Percentiles rank a stretch among this genome's conserved stretches.
Evolutionary conservation across 2,329 filamentous ascomycete genomes (phyloP).

Genomic region (Anisogramma anomala): DNA sequence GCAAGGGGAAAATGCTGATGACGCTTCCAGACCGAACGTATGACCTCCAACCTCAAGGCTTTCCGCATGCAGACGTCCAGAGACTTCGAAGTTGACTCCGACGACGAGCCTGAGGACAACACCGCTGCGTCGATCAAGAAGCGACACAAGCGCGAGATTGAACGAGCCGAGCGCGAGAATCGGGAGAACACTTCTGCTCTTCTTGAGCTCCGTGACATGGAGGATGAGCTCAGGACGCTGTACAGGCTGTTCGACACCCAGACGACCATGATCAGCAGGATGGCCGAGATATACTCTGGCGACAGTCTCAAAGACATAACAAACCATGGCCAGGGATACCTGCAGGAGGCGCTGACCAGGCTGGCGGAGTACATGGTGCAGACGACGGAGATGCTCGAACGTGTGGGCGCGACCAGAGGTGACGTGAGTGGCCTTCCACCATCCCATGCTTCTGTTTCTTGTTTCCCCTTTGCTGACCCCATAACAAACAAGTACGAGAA

Average conservation of each 20-base stretch:
- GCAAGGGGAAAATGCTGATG: no score
- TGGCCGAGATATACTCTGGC: conserved; percentile 33
- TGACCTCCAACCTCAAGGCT: conserved; percentile 49
- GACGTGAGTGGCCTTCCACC: conserved; percentile 30
- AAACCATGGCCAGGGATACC: conserved; percentile 36
- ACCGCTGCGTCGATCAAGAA: conserved; percentile 32
- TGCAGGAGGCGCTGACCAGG: conserved; percentile 39
- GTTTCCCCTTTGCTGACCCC: conserved; percentile 19
- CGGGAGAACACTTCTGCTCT: conserved; percentile 51
- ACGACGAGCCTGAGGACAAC: conserved; percentile 26
- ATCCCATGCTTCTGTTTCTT: background rate
- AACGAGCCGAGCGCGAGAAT: conserved; percentile 42
- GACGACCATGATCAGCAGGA: conserved; percentile 34
- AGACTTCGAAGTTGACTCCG: conserved; percentile 25
- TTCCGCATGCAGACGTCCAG: conserved; percentile 48
- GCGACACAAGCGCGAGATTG: conserved; percentile 29
- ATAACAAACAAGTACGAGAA: conserved; percentile 43
- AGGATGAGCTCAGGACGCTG: conserved; percentile 50
- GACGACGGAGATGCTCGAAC: conserved; percentile 43
- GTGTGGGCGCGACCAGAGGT: conserved; percentile 46
- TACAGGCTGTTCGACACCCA: conserved; percentile 47
- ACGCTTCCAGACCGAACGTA: conserved; percentile 49
- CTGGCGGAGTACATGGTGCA: conserved; percentile 44
- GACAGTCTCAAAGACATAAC: conserved; percentile 31
- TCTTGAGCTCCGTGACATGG: conserved; percentile 51